Evolutionary conservation across 768 basidiomycete species (phyloP).

Genomic region (Suillus brevipes): DNA sequence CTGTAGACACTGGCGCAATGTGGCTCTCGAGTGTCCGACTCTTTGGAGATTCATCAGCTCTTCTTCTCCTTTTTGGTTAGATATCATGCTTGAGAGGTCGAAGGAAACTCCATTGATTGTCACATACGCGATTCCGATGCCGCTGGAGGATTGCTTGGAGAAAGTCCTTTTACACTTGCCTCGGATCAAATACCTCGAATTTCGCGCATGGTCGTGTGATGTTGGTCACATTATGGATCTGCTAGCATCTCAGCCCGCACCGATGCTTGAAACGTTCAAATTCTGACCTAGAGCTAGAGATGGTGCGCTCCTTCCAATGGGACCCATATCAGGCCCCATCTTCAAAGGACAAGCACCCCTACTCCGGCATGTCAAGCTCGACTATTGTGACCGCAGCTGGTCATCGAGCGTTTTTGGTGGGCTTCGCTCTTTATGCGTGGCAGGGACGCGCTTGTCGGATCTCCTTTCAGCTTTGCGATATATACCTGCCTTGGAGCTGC

Average conservation of each 20-base stretch:
- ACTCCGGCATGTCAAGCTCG: neutral
- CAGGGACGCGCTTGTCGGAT: neutral
- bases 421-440: neutral
- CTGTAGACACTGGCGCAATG: neutral
- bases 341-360: neutral
- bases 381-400: neutral
- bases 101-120: neutral
- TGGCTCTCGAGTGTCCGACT: neutral
- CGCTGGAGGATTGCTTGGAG: neutral
- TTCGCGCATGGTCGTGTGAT: neutral
- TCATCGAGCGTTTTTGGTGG: neutral
- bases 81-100: constrained; percentile 1
- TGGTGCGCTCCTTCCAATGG: neutral
- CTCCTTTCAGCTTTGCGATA: neutral
- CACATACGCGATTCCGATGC: neutral
- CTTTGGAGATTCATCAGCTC: neutral
- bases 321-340: neutral
- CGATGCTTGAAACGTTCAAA: neutral
- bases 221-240: neutral
- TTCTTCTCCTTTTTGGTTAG: neutral
- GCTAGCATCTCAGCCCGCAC: neutral
- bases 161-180: neutral
- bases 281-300: neutral
- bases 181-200: neutral
- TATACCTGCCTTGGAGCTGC: neutral